Conservation (phyloP, 495 filamentous ascomycete species). For the Jackrogersella multiformis region DNA sequence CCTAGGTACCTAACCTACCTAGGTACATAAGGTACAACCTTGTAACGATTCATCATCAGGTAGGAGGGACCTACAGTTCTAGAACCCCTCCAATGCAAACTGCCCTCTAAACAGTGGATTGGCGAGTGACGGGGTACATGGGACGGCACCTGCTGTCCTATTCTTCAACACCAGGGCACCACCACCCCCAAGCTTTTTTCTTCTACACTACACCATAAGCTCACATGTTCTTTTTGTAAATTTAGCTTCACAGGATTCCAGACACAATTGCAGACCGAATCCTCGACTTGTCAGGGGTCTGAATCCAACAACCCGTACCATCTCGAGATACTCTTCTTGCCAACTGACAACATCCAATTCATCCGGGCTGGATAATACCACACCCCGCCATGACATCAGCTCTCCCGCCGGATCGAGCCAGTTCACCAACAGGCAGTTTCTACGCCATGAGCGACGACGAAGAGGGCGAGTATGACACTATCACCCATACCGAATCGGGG, state of each 20-base stretch:
- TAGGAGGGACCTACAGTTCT: no score
- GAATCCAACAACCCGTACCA: slow-evolving; percentile 9
- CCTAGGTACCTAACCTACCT: no score
- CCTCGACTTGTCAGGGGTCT: slow-evolving; percentile 10
- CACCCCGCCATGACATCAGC: slow-evolving; percentile 48
- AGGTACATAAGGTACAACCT: no score
- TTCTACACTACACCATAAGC: not conserved
- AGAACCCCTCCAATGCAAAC: no score
- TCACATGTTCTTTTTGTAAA: slow-evolving; percentile 34
- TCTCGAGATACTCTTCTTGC: slow-evolving; percentile 13
- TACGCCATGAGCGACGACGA: slow-evolving; percentile 98
- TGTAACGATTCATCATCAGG: no score
- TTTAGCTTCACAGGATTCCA: slow-evolving; percentile 22
- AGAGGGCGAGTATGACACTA: slow-evolving; percentile 94
- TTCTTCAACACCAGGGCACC: slow-evolving; percentile 14
- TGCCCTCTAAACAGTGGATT: slow-evolving; percentile 8
- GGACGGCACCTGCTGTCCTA: slow-evolving; percentile 13
- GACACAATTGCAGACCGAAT: slow-evolving; percentile 2
- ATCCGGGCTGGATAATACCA: slow-evolving; percentile 31
- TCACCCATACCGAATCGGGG: slow-evolving; percentile 81
- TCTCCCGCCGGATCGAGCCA: slow-evolving; percentile 46
- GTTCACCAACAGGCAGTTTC: slow-evolving; percentile 87
- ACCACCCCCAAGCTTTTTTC: slow-evolving; percentile 10
- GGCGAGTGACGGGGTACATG: slow-evolving; percentile 34
- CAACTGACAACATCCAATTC: slow-evolving; percentile 28